Percentiles rank a stretch among this genome's conserved stretches.
Conservation (phyloP, 1,284 basidiomycete genomes). For the Cryptococcus hybrid region DNA sequence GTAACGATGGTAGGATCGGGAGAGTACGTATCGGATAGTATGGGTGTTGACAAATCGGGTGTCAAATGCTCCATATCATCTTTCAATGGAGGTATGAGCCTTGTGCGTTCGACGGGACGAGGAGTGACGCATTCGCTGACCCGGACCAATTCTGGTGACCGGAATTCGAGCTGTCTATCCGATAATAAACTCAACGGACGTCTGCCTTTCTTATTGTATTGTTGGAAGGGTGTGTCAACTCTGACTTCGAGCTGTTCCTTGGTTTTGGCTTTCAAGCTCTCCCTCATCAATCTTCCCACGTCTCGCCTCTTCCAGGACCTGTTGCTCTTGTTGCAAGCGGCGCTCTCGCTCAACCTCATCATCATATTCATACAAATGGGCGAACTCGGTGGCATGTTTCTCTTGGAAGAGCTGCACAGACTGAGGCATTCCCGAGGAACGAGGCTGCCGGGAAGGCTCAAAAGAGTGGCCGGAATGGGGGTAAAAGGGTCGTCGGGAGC, state of each 20-base stretch:
- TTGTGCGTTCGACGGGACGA: background rate
- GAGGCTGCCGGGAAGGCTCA: no score
- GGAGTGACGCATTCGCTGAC: background rate
- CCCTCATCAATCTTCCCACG: constrained; percentile 20
- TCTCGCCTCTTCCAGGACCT: constrained; percentile 22
- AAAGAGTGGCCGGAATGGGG: no score
- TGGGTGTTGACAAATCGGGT: constrained; percentile 13
- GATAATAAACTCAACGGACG: background rate
- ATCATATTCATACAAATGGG: constrained; percentile 12
- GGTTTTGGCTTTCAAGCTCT: constrained; percentile 8
- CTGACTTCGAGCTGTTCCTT: background rate
- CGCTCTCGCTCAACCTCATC: background rate
- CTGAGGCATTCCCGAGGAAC: no score
- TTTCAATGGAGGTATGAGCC: background rate
- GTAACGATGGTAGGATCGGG: constrained; percentile 8
- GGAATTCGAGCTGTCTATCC: background rate
- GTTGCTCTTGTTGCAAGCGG: constrained; percentile 11
- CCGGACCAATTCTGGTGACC: background rate
- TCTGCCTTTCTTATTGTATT: background rate
- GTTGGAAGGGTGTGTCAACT: background rate
- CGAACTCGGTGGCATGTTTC: constrained; percentile 15
- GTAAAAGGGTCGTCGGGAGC: no score
- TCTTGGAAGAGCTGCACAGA: constrained; percentile 14
- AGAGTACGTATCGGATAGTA: constrained; percentile 12
- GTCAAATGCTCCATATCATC: background rate